Conservation (phyloP, 257 asterid genomes). For the Sherardia arvensis region DNA sequence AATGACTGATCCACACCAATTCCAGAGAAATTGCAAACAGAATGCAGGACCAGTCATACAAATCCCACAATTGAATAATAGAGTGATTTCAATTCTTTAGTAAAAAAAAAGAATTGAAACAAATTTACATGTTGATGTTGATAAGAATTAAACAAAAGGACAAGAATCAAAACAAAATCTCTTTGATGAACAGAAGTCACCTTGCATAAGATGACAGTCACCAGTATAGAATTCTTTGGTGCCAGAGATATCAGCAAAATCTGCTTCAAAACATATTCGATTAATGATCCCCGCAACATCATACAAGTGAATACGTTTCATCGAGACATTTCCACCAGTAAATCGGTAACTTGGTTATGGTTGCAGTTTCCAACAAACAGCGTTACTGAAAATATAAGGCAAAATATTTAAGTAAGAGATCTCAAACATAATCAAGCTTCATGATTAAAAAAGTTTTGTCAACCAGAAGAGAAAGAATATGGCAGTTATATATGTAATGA, state of each 20-base stretch:
- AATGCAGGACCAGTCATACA: conserved; percentile 8
- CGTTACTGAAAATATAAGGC: no score
- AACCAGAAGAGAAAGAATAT: no score
- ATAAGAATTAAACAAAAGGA: not conserved
- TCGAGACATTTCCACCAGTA: conserved; percentile 41
- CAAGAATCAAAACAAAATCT: not conserved
- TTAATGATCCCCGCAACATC: conserved; percentile 31
- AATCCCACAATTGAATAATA: not conserved
- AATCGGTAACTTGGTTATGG: no score
- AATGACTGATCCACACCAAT: conserved; percentile 27
- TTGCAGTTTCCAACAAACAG: no score
- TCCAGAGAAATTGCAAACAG: conserved; percentile 36
- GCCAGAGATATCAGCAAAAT: conserved; percentile 27
- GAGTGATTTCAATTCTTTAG: not conserved
- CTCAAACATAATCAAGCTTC: no score
- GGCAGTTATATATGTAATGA: no score
- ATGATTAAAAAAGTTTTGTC: no score
- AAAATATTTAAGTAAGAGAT: no score
- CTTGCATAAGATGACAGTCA: conserved; percentile 57
- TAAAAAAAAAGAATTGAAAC: not conserved
- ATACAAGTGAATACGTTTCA: conserved; percentile 35
- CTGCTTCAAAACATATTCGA: conserved; percentile 32
- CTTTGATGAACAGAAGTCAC: conserved; percentile 7
- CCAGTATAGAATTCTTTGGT: conserved; percentile 34
- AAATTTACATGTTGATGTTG: not conserved